Conservation (phyloP, 177 flowering plant species). For the Telopea speciosissima region DNA sequence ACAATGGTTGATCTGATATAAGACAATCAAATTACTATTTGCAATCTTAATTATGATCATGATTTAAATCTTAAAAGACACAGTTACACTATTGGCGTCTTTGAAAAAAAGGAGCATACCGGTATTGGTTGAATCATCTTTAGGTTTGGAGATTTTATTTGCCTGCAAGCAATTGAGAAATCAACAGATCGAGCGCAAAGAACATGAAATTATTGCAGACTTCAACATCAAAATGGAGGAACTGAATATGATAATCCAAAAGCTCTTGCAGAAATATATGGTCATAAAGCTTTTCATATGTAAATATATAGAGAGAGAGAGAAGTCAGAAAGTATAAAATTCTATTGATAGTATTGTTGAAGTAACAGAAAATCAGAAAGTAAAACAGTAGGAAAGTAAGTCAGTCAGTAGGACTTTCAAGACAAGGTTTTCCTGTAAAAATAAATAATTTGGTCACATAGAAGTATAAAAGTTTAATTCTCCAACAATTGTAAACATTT, state of each 20-base stretch:
- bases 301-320: too few species aligned
- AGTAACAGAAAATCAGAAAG: too few species aligned
- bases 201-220: not conserved
- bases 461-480: too few species aligned
- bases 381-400: too few species aligned
- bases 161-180: slow-evolving; percentile 6
- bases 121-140: slow-evolving; percentile 10
- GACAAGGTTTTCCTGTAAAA: too few species aligned
- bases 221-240: not conserved
- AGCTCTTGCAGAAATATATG: not conserved
- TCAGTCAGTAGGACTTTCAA: too few species aligned
- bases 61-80: not conserved
- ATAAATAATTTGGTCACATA: too few species aligned
- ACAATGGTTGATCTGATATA: slow-evolving; percentile 19
- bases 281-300: not conserved
- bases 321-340: too few species aligned
- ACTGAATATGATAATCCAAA: not conserved
- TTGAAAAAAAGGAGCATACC: slow-evolving; percentile 11
- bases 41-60: not conserved
- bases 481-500: too few species aligned
- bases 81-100: not conserved
- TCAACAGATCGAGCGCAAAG: not conserved
- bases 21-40: not conserved
- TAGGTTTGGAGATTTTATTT: slow-evolving; percentile 9
- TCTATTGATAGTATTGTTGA: too few species aligned